These are phyloP conservation scores for Saraca asoca DNA, from an alignment of 331 rosid genomes.

Conservation along the genomic window DNA sequence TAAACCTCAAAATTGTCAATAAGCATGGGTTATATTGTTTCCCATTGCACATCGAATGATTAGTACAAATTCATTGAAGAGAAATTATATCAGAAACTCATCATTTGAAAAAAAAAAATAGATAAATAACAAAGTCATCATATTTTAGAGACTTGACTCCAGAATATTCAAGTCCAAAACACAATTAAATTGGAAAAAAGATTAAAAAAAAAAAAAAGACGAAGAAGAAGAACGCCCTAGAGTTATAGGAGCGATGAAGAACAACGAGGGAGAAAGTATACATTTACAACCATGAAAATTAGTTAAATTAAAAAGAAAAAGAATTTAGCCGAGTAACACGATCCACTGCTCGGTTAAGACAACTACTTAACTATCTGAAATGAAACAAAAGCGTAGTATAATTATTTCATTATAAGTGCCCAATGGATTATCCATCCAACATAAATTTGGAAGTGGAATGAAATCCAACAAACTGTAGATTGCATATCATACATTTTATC, in stretches of 20 bases:
- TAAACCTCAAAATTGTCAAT: conserved; percentile 1
- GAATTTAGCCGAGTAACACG: conserved; percentile 5
- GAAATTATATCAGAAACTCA: conserved; percentile 1
- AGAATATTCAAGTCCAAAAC: background rate
- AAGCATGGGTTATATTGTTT: conserved; percentile 14
- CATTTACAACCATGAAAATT: background rate
- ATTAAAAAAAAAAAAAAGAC: too few species aligned
- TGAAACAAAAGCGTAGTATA: conserved; percentile 8
- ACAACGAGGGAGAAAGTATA: conserved; percentile 1
- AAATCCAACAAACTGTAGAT: background rate
- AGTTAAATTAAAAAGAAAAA: conserved; percentile 15
- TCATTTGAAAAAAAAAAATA: background rate
- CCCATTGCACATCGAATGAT: background rate
- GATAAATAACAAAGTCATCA: background rate
- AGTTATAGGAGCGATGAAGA: background rate
- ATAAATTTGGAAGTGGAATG: too few species aligned
- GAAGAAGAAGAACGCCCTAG: background rate
- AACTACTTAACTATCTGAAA: background rate
- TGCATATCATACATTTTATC: conserved; percentile 23
- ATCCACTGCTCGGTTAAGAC: background rate
- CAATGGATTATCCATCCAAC: background rate
- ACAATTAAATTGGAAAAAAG: background rate
- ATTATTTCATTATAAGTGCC: background rate
- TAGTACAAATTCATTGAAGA: background rate
- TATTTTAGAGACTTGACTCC: background rate